Evolutionary conservation across 2,329 filamentous ascomycete species (phyloP).

Genomic region (Stachybotrys chlorohalonatus): DNA sequence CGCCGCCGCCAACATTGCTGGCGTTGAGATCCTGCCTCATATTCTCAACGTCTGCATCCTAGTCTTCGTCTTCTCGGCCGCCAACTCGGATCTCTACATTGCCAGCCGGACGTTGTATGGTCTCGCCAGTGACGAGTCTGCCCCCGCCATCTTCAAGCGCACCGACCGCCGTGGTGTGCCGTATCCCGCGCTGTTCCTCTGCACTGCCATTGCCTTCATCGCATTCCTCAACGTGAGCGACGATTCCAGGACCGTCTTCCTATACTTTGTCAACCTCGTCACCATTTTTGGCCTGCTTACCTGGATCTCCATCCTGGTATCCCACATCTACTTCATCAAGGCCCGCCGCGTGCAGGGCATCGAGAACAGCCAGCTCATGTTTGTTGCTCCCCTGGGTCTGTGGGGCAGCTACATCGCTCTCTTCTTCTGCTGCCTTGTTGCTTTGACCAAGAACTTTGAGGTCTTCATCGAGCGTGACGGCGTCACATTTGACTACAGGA

Average conservation of each 20-base stretch:
- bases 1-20: conserved; percentile 57
- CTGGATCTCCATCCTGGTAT: conserved; percentile 57
- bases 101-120: conserved; percentile 62
- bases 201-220: conserved; percentile 51
- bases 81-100: conserved; percentile 71
- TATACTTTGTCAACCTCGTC: conserved; percentile 54
- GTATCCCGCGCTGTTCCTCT: conserved; percentile 50
- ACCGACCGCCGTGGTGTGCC: conserved; percentile 64
- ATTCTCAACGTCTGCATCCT: conserved; percentile 65
- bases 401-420: conserved; percentile 59
- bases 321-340: conserved; percentile 55
- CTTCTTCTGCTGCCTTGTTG: conserved; percentile 60
- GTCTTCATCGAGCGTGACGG: conserved; percentile 49
- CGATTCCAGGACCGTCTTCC: conserved; percentile 45
- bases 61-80: conserved; percentile 64
- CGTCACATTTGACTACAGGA: conserved; percentile 57
- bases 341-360: conserved; percentile 52
- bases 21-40: conserved; percentile 51
- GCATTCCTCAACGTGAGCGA: conserved; percentile 58
- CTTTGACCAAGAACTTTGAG: conserved; percentile 71
- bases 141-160: conserved; percentile 58
- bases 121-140: conserved; percentile 59
- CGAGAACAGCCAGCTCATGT: conserved; percentile 44
- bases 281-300: conserved; percentile 32
- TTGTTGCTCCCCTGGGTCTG: conserved; percentile 60